Evolutionary conservation across 257 asterid species (phyloP).

Genomic region (Anisodus tanguticus): DNA sequence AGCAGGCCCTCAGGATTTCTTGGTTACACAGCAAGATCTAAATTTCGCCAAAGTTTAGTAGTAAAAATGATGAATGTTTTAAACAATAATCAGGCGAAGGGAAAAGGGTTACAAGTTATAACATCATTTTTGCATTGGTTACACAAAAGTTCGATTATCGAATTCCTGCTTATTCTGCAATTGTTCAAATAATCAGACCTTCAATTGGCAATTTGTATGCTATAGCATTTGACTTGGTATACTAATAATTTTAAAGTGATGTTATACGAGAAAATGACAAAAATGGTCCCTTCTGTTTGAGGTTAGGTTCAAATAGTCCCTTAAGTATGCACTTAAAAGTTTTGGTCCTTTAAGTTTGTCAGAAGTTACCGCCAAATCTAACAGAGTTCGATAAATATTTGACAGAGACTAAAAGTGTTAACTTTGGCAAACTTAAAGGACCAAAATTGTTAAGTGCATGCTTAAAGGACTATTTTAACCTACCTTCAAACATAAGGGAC

Average conservation of each 20-base stretch:
- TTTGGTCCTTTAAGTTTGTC: too few relatives aligned
- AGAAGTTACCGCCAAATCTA: too few relatives aligned
- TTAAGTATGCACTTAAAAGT: too few relatives aligned
- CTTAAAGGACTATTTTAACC: too few relatives aligned
- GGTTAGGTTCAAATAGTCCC: too few relatives aligned
- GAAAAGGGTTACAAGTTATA: neutral
- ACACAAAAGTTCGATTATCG: neutral
- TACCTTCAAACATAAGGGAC: too few relatives aligned
- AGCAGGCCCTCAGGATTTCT: neutral
- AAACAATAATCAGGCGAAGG: neutral
- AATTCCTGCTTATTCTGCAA: neutral
- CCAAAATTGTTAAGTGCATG: too few relatives aligned
- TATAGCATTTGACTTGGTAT: neutral
- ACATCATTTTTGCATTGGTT: slow-evolving; percentile 16
- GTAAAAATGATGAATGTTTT: neutral
- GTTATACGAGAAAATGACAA: neutral
- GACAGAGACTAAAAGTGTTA: too few relatives aligned
- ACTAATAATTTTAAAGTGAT: slow-evolving; percentile 16
- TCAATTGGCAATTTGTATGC: neutral
- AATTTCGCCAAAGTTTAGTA: neutral
- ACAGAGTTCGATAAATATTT: too few relatives aligned
- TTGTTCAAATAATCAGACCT: neutral
- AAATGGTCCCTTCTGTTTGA: too few relatives aligned
- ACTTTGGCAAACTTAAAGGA: too few relatives aligned
- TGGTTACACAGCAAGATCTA: neutral